Base-by-base conservation (phyloP, 1,284 basidiomycete genomes). In the Malassezia yamatoensis region DNA sequence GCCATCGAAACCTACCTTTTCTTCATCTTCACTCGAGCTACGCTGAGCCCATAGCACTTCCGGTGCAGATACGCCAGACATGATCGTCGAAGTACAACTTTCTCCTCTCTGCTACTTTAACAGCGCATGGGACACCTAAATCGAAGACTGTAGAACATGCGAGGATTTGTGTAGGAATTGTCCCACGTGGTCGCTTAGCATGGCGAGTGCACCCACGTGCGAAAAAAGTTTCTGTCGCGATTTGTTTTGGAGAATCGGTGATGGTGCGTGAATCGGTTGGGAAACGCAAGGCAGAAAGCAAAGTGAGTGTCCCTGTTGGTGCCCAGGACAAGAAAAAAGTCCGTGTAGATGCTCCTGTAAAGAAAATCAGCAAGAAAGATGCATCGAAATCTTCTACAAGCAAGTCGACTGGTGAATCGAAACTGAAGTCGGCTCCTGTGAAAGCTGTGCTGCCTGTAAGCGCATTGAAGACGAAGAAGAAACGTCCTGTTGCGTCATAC, bases 41-140 rank as follows among this genome's bases (percentile, higher is more conserved):
- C 72, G 65, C 60, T 74, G 72, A 10, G 71, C 72, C 72, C 72
- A 74, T 52, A 72, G 63, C 60, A 74, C 64, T 51, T 74, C 71
- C 36, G 71, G 71, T 35, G 61, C 70, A 46, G 64, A 59, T 15
- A 59, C 54, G n/a, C 58, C 57, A 57, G 63, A 62, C 21, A 60
- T 63, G 42, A 15, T 51, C 8, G 45, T 32, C 13, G 24, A n/a
- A 20, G 20, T 21, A n/a, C 29, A 37, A 40, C 39, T 34, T 6
- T 16, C 13, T 34, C 18, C 2, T n/a, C 39, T 18, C 16, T 5
- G 29, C 6, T 37, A 45, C 53, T 47, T 51, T 20, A 51, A 53
- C 38, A 38, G 45, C 36, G 37, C 54, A 50, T 49, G 32, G 46
- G 44, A 13, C 40, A n/a, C 33, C 33, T 42, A 29, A 15, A 58